Evolutionary conservation across 2,329 filamentous ascomycete genomes (phyloP), one percentile per base, ranked within the genome.

Genomic region (Cordyceps javanica): DNA sequence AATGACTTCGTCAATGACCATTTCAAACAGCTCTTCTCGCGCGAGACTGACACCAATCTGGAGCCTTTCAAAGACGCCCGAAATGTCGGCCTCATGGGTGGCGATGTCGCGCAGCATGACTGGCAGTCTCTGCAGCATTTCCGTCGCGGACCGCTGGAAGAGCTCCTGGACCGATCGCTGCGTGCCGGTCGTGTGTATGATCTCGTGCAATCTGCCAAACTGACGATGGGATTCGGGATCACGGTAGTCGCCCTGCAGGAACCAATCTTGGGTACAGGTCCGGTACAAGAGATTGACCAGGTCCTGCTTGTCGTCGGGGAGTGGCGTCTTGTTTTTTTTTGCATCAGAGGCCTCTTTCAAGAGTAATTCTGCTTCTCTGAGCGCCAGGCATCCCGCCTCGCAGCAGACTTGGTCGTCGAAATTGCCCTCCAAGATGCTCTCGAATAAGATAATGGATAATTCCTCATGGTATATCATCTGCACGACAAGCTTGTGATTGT

Each of bases 381-480:
- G 25, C n/a, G 36, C 34, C 16, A 39, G n/a, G 14, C 16, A 41
- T 9, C 32, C 34, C 11, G 9, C 36, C n/a, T 39, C 23, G 6
- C 21, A 25, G 30, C 46, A 50, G 9, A 16, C 30, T 4, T 25
- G 21, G 6, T 8, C 9, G 14, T 6, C 30, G 8, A n/a, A 3
- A 1, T 11, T 13, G 7, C 32, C 8, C 6, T 3, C 5, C 5
- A 36, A 1, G 14, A 28, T 52, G 9, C 23, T 26, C 8, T 39
- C 23, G 5, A n/a, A 19, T 8, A 41, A 10, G 0, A 39, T 13
- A 2, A 8, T 21, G 16, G 11, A 30, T 14, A 52, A 10, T 8
- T 52, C 36, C 7, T 52, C 49, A 21, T 52, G 49, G 25, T 52
- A 52, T 13, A 52, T 21, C 49, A 52, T 41, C 25, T 52, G 49